Base-by-base conservation (phyloP, 257 asterid species). In the Ocimum tenuiflorum region DNA sequence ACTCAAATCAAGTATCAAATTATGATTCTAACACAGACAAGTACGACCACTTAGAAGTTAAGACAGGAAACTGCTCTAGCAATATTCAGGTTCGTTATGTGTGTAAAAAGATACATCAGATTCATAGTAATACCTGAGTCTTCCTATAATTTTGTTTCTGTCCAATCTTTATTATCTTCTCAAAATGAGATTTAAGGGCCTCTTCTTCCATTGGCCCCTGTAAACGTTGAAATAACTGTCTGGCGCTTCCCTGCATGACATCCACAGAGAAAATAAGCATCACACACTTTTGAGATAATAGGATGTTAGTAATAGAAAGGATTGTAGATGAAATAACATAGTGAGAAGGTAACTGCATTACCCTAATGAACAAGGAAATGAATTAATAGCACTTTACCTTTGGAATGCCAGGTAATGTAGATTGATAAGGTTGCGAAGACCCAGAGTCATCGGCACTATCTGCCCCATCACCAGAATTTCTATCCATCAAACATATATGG, bases 141-240 rank as follows among this genome's bases (percentile, higher is more conserved):
- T 77, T 91, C 49, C 79, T 83, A 70, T 59, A 20, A 69, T 70
- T 86, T 60, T 73, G 85, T 73, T 81, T 88, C 80, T 79, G 88
- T 50, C 81, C 86, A 77, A 94, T 77, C 78, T 75, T 50, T 43
- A 85, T 83, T 63, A 94, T 91, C 81, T 85, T 88, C 81, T 86
- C 96, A 83, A 91, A 88, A 76, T 94, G 97, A 74, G 95, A 91
- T 75, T 87, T 87, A 45, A 88, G 85, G 43, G 89, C 79, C 68
- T 86, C 96, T 87, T 94, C 99, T 77, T 91, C 97, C 87, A 88
- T 77, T 69, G 99, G 99, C 57, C 96, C 97, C 81, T 88, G 96
- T 79, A 94, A 75, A 41, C 83, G 92, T 71, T 88, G 96, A 80
- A 94, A 91, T 81, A 94, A 80, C 74, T 91, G 99, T 54, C 97